Evolutionary conservation across 2,329 filamentous ascomycete genomes (phyloP).

Genomic region (Fusarium siculi): DNA sequence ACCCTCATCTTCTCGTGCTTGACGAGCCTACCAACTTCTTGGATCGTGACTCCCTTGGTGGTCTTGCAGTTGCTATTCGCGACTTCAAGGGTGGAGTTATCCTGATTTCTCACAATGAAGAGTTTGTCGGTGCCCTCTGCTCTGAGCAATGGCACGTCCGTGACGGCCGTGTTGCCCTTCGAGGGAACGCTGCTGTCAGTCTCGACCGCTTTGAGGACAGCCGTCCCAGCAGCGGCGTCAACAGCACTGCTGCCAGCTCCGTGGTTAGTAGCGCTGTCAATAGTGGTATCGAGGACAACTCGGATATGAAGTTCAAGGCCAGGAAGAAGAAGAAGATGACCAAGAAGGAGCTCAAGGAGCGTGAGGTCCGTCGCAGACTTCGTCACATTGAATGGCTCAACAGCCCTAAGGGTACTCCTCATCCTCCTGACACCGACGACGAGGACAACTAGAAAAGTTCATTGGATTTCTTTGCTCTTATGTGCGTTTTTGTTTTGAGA

Average conservation of each 20-base stretch:
- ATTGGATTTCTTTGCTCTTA: slow-evolving; percentile 10
- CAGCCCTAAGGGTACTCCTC: slow-evolving; percentile 84
- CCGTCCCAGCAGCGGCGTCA: slow-evolving; percentile 67
- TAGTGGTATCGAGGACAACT: slow-evolving; percentile 84
- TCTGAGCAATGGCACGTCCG: slow-evolving; percentile 96
- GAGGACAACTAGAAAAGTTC: slow-evolving; percentile 60
- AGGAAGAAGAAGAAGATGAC: slow-evolving; percentile 99
- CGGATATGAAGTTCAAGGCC: slow-evolving; percentile 85
- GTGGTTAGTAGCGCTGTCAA: slow-evolving; percentile 72
- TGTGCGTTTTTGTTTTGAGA: slow-evolving; percentile 7
- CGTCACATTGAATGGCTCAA: slow-evolving; percentile 89
- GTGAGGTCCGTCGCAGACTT: slow-evolving; percentile 85
- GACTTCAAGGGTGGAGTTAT: slow-evolving; percentile 99
- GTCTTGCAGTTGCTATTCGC: slow-evolving; percentile 95
- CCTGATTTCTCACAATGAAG: slow-evolving; percentile 99
- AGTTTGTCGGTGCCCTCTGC: slow-evolving; percentile 95
- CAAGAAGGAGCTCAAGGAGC: slow-evolving; percentile 94
- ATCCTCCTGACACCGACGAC: slow-evolving; percentile 81
- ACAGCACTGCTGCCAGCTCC: slow-evolving; percentile 65
- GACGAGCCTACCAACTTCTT: slow-evolving; percentile 99
- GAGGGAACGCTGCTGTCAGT: slow-evolving; percentile 78
- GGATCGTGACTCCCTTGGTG: slow-evolving; percentile 96
- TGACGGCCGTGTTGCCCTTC: slow-evolving; percentile 86
- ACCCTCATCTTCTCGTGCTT: slow-evolving; percentile 94
- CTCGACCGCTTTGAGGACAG: slow-evolving; percentile 90